Evolutionary conservation across 108 stramenopile species (phyloP), one percentile per base, ranked within the genome.

Genomic region (Parmales sp.): DNA sequence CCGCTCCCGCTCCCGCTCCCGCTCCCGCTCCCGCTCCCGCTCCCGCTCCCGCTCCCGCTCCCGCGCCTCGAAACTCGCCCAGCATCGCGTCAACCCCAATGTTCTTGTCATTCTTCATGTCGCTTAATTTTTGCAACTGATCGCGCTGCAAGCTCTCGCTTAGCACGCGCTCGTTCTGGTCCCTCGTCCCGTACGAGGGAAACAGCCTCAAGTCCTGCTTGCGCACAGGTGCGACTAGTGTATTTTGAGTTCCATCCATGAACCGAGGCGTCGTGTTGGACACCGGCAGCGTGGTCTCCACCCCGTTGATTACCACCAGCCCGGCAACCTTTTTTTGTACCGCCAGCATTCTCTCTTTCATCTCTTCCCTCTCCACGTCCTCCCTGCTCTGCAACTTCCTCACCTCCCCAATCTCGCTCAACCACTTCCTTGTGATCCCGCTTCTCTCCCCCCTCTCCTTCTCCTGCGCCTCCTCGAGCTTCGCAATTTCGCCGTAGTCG

Each of bases 161-260:
- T 2, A 48, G 13, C 0, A 23, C 46, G 22, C 46, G 19, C 11
- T 48, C 46, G 31, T 60, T 34, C 5, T 60, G 31, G 5, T 34
- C 54, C 28, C 54, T 11, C 6, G 29, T 60, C 3, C 54, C 54
- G 31, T 34, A 60, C 29, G 13, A 13, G 4, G 54, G 54, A 16
- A 60, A 60, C 2, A 60, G 13, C 54, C 31, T 28, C 0, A 60
- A 34, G 5, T 60, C 31, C 54, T 60, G 54, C 28, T 60, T 60
- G 6, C 54, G 26, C 54, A 60, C 54, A 1, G 54, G 54, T 4
- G 54, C 54, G 26, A 60, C 54, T 6, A 60, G 20, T 5, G 6
- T 23, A 16, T 60, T 60, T 20, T 60, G 8, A 28, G 54, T 60
- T 11, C 54, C 54, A 34, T 60, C 54, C 28, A 60, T 60, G 54